These are phyloP conservation scores for Mycena citricolor DNA, from an alignment of 1,284 basidiomycete species.

Conservation along the genomic window DNA sequence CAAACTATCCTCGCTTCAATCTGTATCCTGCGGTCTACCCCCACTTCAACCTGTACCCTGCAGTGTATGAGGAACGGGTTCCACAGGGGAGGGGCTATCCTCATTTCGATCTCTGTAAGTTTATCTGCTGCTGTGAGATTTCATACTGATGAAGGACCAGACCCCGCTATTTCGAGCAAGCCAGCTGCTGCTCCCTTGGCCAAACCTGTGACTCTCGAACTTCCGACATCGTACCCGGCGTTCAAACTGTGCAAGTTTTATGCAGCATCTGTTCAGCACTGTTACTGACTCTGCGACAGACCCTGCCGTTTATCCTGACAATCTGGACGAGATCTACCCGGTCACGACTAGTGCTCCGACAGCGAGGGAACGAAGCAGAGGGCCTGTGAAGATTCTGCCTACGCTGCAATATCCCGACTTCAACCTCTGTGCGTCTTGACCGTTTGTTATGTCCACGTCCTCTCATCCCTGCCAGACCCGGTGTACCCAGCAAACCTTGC, in stretches of 20 bases:
- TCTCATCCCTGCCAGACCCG: too few relatives aligned
- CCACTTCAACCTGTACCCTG: conserved; percentile 16
- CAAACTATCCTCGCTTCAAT: conserved; percentile 19
- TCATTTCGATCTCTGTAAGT: conserved; percentile 34
- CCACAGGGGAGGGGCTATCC: conserved; percentile 22
- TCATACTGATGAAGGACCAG: too few relatives aligned
- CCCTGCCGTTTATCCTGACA: conserved; percentile 15
- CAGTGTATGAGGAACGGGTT: too few relatives aligned
- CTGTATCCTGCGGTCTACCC: conserved; percentile 17
- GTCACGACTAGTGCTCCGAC: too few relatives aligned
- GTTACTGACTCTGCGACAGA: conserved; percentile 10
- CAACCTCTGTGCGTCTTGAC: too few relatives aligned
- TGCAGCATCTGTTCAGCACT: conserved; percentile 1
- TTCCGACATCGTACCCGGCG: conserved; percentile 20
- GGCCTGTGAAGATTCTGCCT: too few relatives aligned
- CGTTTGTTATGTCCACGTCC: too few relatives aligned
- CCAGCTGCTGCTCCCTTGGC: conserved; percentile 1
- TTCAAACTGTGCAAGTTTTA: conserved; percentile 20
- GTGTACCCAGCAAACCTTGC: conserved; percentile 31
- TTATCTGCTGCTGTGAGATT: too few relatives aligned
- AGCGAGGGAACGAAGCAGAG: too few relatives aligned
- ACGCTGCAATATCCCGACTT: too few relatives aligned
- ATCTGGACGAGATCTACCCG: conserved; percentile 15
- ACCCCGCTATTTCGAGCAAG: conserved; percentile 2
- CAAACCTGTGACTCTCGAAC: conserved; percentile 10